These are phyloP conservation scores for Zangia roseola DNA, from an alignment of 768 basidiomycete genomes.

Conservation along the genomic window DNA sequence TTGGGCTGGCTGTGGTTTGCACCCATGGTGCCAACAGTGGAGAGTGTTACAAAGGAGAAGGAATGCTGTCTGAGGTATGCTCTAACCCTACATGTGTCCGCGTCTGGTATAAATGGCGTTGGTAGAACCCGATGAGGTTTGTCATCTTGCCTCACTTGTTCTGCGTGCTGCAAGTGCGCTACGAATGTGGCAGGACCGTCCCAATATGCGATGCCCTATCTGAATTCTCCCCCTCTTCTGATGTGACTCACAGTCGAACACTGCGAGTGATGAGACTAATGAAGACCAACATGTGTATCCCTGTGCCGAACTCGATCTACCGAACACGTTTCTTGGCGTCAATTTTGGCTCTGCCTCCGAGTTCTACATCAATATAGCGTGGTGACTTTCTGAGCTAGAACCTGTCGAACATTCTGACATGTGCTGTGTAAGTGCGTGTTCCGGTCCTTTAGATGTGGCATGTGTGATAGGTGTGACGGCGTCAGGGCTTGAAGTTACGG, in stretches of 20 bases:
- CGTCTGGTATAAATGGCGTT: slow-evolving; percentile 21
- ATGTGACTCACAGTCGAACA: slow-evolving; percentile 12
- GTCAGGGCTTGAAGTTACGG: too few species aligned
- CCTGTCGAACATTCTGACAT: slow-evolving; percentile 2
- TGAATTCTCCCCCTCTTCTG: slow-evolving; percentile 11
- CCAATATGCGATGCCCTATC: slow-evolving; percentile 20
- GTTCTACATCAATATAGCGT: slow-evolving; percentile 1
- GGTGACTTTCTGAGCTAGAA: slow-evolving; percentile 1
- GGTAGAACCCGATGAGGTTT: slow-evolving; percentile 12
- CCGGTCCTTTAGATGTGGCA: background rate
- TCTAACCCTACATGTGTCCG: slow-evolving; percentile 15
- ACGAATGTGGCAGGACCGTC: slow-evolving; percentile 5
- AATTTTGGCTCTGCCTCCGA: slow-evolving; percentile 5
- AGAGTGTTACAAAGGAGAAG: background rate
- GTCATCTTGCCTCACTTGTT: slow-evolving; percentile 26
- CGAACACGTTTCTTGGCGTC: slow-evolving; percentile 5
- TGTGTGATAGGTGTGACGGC: slow-evolving; percentile 1
- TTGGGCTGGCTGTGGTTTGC: slow-evolving; percentile 26
- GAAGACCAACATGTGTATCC: slow-evolving; percentile 13
- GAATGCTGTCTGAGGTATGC: slow-evolving; percentile 1
- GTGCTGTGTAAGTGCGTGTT: slow-evolving; percentile 13
- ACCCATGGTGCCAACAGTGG: slow-evolving; percentile 21
- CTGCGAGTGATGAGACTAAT: slow-evolving; percentile 2
- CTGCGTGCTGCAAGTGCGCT: slow-evolving; percentile 28
- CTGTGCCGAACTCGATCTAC: slow-evolving; percentile 12